Evolutionary conservation across 2,329 filamentous ascomycete genomes (phyloP), one percentile per base, ranked within the genome.

Genomic region (Xylariaceae sp.): DNA sequence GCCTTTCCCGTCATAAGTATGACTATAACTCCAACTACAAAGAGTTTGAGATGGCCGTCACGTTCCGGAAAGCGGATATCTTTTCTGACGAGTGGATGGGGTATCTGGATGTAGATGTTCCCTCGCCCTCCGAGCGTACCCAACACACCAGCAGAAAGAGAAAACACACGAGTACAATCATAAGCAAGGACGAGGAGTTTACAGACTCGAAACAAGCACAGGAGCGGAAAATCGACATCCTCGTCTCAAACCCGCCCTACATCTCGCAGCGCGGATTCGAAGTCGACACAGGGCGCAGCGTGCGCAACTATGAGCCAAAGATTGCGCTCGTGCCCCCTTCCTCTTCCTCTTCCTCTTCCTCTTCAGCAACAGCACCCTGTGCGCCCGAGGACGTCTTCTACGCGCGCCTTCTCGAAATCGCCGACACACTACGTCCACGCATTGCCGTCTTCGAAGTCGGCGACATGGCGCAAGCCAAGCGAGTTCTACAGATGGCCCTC

Each of bases 161-260:
- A n/a, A n/a, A n/a, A n/a, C n/a, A n/a, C n/a, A n/a, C n/a, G n/a
- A n/a, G n/a, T n/a, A n/a, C n/a, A n/a, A n/a, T n/a, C n/a, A n/a
- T n/a, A n/a, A n/a, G n/a, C n/a, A n/a, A n/a, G n/a, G n/a, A n/a
- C n/a, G n/a, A n/a, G n/a, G n/a, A n/a, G n/a, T n/a, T n/a, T n/a
- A n/a, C n/a, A 19, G 28, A 58, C 12, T 6, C 11, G 14, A 3
- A 33, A 1, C 12, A 19, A 9, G 34, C 24, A 3, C 24, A 6
- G 4, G 14, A 16, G 28, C 17, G 49, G 17, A 31, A 14, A 45
- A 50, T 82, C 72, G 87, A 96, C 60, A 75, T 98, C 3, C 74
- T 99, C 1, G 83, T 95, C 31, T 90, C 90, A 1, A 99, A 99
- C 68, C 95, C 95, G 14, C 95, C 95, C 0, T 98, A 98, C 71